Evolutionary conservation across 2,329 filamentous ascomycete species (phyloP), one percentile per base, ranked within the genome.

Genomic region (Epichloe gansuensis): DNA sequence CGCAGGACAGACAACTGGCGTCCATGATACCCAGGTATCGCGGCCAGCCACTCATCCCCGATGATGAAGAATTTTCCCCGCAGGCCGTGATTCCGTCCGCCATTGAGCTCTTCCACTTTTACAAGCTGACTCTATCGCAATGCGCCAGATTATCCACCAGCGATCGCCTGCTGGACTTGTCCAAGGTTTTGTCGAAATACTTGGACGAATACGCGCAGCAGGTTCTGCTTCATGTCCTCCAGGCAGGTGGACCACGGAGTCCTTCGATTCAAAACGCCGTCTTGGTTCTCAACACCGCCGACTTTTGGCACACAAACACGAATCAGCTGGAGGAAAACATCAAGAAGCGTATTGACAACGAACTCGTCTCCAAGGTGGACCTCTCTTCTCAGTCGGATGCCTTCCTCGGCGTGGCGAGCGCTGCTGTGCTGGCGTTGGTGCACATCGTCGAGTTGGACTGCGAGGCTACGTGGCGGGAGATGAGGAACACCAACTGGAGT

Each of bases 71-170:
- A 52, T 97, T 97, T 66, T 87, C 88, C 42, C 76, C 87, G 0
- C 88, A 95, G 64, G 82, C 88, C 44, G 91, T 98, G 52, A 91
- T 96, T 53, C 77, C 85, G 2, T 97, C 93, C 0, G 95, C 93
- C 3, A 96, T 95, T 45, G 93, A 98, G 64, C 78, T 98, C 0
- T 98, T 98, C 69, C 89, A 95, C 62, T 95, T 96, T 64, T 98
- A 98, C 70, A 89, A 95, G 55, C 79, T 91, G 54, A 91, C 89
- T 0, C 72, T 98, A 38, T 89, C 89, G 3, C 93, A 98, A 69
- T 98, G 93, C 68, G 89, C 93, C 4, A 97, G 96, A 66, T 76
- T 98, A 1, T 97, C 93, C 0, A 96, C 91, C 0, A 87, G 89
- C n/a, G 83, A 85, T 51, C 82, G 89, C 41, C 72, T 98, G 42